A percentile compares a stretch with the other conserved stretches of the same genome.
Conservation (phyloP, 768 basidiomycete genomes). For the Russula dissimulans region DNA sequence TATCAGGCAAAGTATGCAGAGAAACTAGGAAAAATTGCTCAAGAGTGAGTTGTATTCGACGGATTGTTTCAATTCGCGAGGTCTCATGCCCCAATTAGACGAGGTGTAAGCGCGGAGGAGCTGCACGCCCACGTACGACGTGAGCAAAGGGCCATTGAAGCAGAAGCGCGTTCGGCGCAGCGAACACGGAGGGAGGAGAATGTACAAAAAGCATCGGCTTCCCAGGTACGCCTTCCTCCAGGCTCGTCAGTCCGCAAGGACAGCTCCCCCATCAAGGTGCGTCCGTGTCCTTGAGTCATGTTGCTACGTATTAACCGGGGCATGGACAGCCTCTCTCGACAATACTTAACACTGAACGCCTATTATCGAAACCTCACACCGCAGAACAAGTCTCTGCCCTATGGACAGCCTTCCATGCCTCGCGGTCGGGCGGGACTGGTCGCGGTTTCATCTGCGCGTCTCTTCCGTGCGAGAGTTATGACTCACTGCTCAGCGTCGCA, state of each 20-base stretch:
- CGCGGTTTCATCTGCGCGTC: slow-evolving; percentile 81
- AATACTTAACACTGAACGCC: slow-evolving; percentile 67
- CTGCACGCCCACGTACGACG: not conserved
- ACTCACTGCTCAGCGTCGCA: slow-evolving; percentile 55
- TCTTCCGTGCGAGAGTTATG: slow-evolving; percentile 64
- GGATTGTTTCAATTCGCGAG: not conserved
- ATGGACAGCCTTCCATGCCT: slow-evolving; percentile 85
- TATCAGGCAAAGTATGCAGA: slow-evolving; percentile 54
- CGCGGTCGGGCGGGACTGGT: slow-evolving; percentile 70
- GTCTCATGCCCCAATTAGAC: slow-evolving; percentile 4
- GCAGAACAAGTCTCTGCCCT: slow-evolving; percentile 65
- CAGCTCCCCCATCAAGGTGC: slow-evolving; percentile 57
- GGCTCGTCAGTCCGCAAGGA: slow-evolving; percentile 39
- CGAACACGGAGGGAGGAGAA: not conserved
- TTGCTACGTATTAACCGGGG: not conserved
- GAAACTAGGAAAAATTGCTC: slow-evolving; percentile 53
- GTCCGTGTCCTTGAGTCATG: slow-evolving; percentile 17
- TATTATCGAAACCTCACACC: slow-evolving; percentile 61
- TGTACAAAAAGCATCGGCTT: slow-evolving; percentile 12
- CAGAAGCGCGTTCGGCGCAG: slow-evolving; percentile 15
- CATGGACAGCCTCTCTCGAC: slow-evolving; percentile 60
- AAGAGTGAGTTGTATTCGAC: slow-evolving; percentile 42
- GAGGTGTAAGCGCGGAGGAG: slow-evolving; percentile 10
- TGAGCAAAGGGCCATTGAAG: slow-evolving; percentile 13
- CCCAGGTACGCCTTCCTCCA: slow-evolving; percentile 1